Conservation (phyloP, 2,329 filamentous ascomycete species). For the Alternaria burnsii region DNA sequence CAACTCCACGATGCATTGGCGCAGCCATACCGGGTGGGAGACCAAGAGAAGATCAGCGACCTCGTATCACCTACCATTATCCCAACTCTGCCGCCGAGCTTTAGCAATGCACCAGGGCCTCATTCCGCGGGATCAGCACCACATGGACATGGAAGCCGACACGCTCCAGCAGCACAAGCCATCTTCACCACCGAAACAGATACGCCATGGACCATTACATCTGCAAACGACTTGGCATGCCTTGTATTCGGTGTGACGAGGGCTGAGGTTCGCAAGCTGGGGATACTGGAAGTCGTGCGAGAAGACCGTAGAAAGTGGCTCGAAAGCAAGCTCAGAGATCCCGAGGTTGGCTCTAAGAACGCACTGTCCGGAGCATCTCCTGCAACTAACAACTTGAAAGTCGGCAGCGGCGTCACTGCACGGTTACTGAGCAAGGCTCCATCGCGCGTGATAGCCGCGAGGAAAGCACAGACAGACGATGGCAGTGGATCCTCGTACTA, state of each 20-base stretch:
- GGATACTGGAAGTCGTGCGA: slow-evolving; percentile 93
- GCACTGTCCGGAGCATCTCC: slow-evolving; percentile 49
- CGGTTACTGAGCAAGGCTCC: slow-evolving; percentile 85
- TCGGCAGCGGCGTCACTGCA: slow-evolving; percentile 87
- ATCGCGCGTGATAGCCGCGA: slow-evolving; percentile 62
- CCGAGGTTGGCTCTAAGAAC: slow-evolving; percentile 59
- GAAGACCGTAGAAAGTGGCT: slow-evolving; percentile 90
- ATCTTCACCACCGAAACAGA: slow-evolving; percentile 96
- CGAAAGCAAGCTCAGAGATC: slow-evolving; percentile 79
- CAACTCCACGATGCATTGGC: slow-evolving; percentile 86
- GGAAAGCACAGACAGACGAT: slow-evolving; percentile 72
- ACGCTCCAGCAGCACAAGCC: slow-evolving; percentile 89
- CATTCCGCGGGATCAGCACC: slow-evolving; percentile 54
- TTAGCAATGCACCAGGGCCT: slow-evolving; percentile 45
- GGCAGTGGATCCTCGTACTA: slow-evolving; percentile 60
- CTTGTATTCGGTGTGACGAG: slow-evolving; percentile 99
- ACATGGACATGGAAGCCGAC: slow-evolving; percentile 91
- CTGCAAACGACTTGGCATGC: slow-evolving; percentile 95
- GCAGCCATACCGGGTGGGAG: slow-evolving; percentile 76
- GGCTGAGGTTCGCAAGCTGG: slow-evolving; percentile 91
- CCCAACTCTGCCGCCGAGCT: slow-evolving; percentile 46
- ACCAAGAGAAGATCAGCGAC: slow-evolving; percentile 54
- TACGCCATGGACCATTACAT: slow-evolving; percentile 93
- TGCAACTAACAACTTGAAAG: slow-evolving; percentile 60
- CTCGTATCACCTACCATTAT: slow-evolving; percentile 58